phyloP scores from a whole-genome alignment of 2,329 filamentous ascomycete genomes.

The Beauveria sp. region DNA sequence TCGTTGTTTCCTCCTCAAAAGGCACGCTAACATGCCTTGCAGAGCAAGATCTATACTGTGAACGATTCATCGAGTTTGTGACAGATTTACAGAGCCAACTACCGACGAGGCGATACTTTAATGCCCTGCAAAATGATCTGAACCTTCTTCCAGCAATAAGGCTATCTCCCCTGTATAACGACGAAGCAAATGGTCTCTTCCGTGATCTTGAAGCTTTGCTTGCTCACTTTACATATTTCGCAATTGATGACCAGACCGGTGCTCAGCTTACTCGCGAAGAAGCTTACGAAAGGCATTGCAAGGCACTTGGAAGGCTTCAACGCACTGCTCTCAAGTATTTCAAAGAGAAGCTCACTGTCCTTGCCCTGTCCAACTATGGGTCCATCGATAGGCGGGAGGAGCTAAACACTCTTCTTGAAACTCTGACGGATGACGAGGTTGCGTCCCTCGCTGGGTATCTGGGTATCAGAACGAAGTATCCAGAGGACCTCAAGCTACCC shows the following conservation, averaged over 20 bases:
- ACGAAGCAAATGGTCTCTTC: slow-evolving; percentile 67
- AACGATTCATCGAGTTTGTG: slow-evolving; percentile 87
- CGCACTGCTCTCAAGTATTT: slow-evolving; percentile 72
- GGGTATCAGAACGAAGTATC: slow-evolving; percentile 76
- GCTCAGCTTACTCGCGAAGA: slow-evolving; percentile 64
- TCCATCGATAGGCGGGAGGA: slow-evolving; percentile 76
- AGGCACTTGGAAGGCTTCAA: slow-evolving; percentile 70
- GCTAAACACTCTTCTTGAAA: slow-evolving; percentile 65
- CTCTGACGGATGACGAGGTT: slow-evolving; percentile 69
- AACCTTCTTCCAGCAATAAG: slow-evolving; percentile 72
- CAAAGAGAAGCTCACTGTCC: slow-evolving; percentile 81
- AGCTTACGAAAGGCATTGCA: slow-evolving; percentile 74
- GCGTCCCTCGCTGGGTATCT: slow-evolving; percentile 60
- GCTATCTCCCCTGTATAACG: slow-evolving; percentile 70
- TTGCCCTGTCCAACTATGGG: slow-evolving; percentile 87
- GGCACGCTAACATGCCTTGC: slow-evolving; percentile 24
- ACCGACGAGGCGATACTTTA: slow-evolving; percentile 89
- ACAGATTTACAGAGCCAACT: slow-evolving; percentile 88
- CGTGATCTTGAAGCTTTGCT: slow-evolving; percentile 76
- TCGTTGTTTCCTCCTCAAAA: too few species aligned
- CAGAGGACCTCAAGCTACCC: slow-evolving; percentile 57
- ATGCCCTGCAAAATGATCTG: slow-evolving; percentile 77
- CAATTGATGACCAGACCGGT: slow-evolving; percentile 86
- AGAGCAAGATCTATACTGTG: slow-evolving; percentile 74
- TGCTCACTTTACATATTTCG: slow-evolving; percentile 79